Evolutionary conservation across 148 eudicot species (phyloP), one percentile per base, ranked within the genome.

Genomic region (Simmondsia chinensis): DNA sequence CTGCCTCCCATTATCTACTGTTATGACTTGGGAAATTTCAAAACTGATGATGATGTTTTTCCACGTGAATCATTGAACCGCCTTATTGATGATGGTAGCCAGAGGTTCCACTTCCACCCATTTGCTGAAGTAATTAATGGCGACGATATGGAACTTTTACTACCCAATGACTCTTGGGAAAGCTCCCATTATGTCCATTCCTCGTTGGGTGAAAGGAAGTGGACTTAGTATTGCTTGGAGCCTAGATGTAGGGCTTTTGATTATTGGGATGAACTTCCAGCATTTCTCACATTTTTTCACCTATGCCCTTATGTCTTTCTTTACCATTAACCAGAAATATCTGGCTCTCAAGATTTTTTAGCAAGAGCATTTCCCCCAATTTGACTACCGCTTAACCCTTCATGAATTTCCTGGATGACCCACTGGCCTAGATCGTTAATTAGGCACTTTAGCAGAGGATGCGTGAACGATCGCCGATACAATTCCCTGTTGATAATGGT

Each of bases 61-160:
- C 31, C 54, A 34, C 0, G 35, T 15, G 32, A 49, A 49, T 7
- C 24, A 21, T 2, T 12, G 3, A 1, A 23, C 54, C 7, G 20
- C 14, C 3, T 2, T 1, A 2, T 21, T 5, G 11, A 28, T 20
- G 14, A 41, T 41, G 1, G 28, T 20, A 1, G 15, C 28, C 15
- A 21, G 0, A 1, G 45, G 25, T 9, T 49, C 31, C 0, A 15
- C 42, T n/a, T 49, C 42, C 0, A 49, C 6, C 42, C 54, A 49
- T 23, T 34, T 49, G 9, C n/a, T 49, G 22, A 35, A 49, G 10
- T 49, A 49, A 13, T 49, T 22, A 0, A 49, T 15, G 0, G 21
- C 42, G 1, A 49, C 42, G 1, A 49, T 12, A 0, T 23, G 7
- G 4, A 1, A 35, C 4, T 35, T 49, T 19, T 7, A 6, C 4